These are phyloP conservation scores for Rhizophora mangle DNA, from an alignment of 345 rosid species.

Conservation along the genomic window DNA sequence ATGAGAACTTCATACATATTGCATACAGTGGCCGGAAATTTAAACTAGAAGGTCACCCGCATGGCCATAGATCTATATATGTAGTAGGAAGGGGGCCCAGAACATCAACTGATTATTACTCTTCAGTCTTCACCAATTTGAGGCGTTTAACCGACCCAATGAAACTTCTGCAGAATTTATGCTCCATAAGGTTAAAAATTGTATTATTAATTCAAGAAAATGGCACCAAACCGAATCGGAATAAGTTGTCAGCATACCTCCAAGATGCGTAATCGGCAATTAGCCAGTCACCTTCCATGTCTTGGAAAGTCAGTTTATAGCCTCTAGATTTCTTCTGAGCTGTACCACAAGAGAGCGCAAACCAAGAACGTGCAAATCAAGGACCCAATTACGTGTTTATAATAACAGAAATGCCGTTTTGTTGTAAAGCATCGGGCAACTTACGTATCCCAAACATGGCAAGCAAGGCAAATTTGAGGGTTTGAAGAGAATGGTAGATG, in stretches of 20 bases:
- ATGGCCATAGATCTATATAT: too few relatives aligned
- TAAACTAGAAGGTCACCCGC: too few relatives aligned
- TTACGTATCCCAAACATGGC: constrained; percentile 44
- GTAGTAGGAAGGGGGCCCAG: too few relatives aligned
- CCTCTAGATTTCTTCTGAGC: constrained; percentile 28
- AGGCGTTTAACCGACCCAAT: constrained; percentile 34
- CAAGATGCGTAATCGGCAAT: constrained; percentile 35
- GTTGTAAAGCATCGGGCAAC: background rate
- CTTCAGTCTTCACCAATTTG: constrained; percentile 21
- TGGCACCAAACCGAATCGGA: background rate
- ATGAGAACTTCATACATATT: too few relatives aligned
- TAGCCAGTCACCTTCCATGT: constrained; percentile 43
- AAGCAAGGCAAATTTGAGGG: constrained; percentile 32
- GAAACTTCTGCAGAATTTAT: constrained; percentile 32
- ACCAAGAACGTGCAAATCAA: background rate
- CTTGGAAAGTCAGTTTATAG: constrained; percentile 36
- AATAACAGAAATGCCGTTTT: background rate
- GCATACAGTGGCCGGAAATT: too few relatives aligned
- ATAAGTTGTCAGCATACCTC: constrained; percentile 24
- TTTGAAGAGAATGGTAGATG: constrained; percentile 29
- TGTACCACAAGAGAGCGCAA: constrained; percentile 3
- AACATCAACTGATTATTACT: background rate
- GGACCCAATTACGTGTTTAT: background rate
- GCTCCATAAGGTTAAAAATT: background rate
- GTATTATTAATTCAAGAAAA: background rate